Evolutionary conservation across 805 yeast genomes (phyloP), one percentile per base, ranked within the genome.

Genomic region (Candida suzukii): DNA sequence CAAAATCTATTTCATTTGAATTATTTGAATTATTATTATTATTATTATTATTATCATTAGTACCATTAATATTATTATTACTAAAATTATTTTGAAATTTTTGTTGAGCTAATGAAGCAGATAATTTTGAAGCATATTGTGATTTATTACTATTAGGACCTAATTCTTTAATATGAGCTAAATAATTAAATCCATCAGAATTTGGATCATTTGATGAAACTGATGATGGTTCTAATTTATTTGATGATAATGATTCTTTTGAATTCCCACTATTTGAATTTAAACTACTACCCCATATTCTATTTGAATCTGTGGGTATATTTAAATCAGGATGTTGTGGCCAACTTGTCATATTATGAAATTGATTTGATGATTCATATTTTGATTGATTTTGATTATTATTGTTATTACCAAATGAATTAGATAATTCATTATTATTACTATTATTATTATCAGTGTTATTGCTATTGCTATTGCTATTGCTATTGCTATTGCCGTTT

Each of bases 81-180:
- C 16, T 28, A 8, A 7, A 14, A 36, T 27, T 22, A 18, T 26
- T 16, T 6, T 27, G n/a, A 12, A n/a, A n/a, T 18, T 37, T 37
- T 10, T 37, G 35, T 19, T 35, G 35, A 8, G 43, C 44, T 14
- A 46, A 35, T 3, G 50, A 46, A 11, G 46, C 50, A n/a, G 46
- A 42, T 22, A 46, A 35, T 24, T 44, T 46, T 19, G 47, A 44
- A 8, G 44, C 27, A 24, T 38, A 26, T 19, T 17, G 21, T 25
- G 30, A 16, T 6, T 7, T 10, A 6, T 24, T n/a, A 18, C 35
- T 32, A 7, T 41, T 47, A 22, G 44, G 32, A 17, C 79, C 78
- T 51, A 79, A 71, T 44, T 68, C 68, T 47, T 74, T 71, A 27
- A 79, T 78, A 49, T 79, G 84, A 8, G 83, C 82, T 13, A 77